Base-by-base conservation (phyloP, 768 basidiomycete genomes). In the Rhodocollybia butyracea region DNA sequence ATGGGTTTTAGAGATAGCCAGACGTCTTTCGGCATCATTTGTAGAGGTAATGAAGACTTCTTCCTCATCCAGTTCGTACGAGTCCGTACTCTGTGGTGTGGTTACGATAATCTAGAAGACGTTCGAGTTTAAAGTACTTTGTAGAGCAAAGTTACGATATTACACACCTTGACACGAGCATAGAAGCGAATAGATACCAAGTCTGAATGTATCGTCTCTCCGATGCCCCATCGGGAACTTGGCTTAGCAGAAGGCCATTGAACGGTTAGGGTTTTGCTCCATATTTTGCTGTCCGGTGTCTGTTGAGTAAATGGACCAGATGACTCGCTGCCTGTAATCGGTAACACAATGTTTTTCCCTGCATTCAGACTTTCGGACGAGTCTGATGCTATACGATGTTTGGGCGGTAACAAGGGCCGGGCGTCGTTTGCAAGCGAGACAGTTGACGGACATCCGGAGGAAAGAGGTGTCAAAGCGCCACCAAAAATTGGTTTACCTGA, bases 181-280 rank as follows among this genome's bases (percentile, higher is more conserved):
- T 85, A 84, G 68, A 89, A 94, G 65, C 79, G 80, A 51, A 91
- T 80, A 51, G 80, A 78, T 13, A 80, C 83, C 60, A 86, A 68
- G 48, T 81, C 76, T 39, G 86, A 86, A 59, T 78, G 74, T 22
- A 50, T 34, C 26, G 88, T 86, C 73, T 91, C 89, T 11, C 91
- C 91, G 55, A 88, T 79, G 8, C 89, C 80, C 88, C 91, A 93
- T 19, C 87, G 82, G 62, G 80, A 84, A 56, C 79, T 78, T 3
- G 86, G 81, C 63, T 85, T 87, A 52, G 79, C 69, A 32, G 81
- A 78, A 13, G 89, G 88, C 86, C 89, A 89, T 60, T 86, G 84
- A 39, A 90, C 68, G 7, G 84, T 84, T 42, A 91, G 69, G 1
- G 80, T 86, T 65, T 85, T 85, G 36, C 68, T 77, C 81, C 81